phyloP scores from a whole-genome alignment of 1,284 basidiomycete species.

The Salmacisia buchloeana region DNA sequence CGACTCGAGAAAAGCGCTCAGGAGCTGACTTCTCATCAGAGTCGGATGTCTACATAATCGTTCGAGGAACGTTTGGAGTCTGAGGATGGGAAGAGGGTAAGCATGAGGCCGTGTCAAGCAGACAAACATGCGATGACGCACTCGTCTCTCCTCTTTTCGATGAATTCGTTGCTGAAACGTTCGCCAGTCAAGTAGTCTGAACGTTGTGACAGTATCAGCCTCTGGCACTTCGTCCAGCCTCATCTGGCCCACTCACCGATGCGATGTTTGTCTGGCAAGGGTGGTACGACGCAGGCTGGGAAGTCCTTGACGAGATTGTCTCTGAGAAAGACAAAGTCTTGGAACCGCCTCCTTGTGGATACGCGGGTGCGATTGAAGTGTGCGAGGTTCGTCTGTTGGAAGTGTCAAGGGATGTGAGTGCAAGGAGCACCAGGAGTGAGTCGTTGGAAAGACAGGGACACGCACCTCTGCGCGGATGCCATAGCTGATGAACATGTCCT shows the following conservation, averaged over 20 bases:
- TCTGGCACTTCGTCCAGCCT: not conserved
- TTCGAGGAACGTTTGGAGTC: conserved; percentile 86
- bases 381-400: conserved; percentile 67
- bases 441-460: not conserved
- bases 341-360: conserved; percentile 78
- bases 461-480: conserved; percentile 79
- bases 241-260: conserved; percentile 56
- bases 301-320: conserved; percentile 86
- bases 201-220: not conserved
- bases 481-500: conserved; percentile 93
- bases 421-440: not conserved
- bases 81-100: conserved; percentile 51
- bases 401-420: not conserved
- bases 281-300: conserved; percentile 91
- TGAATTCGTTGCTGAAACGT: conserved; percentile 91
- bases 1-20: conserved; percentile 88
- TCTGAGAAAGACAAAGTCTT: conserved; percentile 91
- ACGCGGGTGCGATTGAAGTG: conserved; percentile 63
- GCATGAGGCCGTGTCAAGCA: too few relatives aligned
- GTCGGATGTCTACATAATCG: conserved; percentile 86
- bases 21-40: conserved; percentile 79
- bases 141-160: conserved; percentile 85
- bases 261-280: conserved; percentile 92
- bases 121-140: too few relatives aligned
- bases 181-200: conserved; percentile 82